Base-by-base conservation (phyloP, 2,329 filamentous ascomycete species). In the Xylaria sp. region DNA sequence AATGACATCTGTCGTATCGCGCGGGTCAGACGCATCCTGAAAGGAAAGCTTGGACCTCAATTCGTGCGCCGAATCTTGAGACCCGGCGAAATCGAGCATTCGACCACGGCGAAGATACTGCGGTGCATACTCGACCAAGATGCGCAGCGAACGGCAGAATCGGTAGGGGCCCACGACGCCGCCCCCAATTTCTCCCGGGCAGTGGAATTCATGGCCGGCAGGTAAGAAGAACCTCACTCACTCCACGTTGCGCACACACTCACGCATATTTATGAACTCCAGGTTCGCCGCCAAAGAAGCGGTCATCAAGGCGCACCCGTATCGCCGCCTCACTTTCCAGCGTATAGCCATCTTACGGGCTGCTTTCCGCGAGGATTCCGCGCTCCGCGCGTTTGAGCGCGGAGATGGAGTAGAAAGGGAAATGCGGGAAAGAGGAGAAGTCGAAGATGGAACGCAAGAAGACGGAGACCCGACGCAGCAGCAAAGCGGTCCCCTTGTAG, bases 201-300 rank as follows among this genome's bases (percentile, higher is more conserved):
- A 4, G 81, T 83, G 0, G 76, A 76, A 10, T 84, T 82, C 65
- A 75, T 86, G 71, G 84, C 84, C 10, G 83, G 84, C 55, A 80
- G 84, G 83, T 85, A 65, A 58, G 81, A 57, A 20, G 61, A 25
- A 1, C n/a, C n/a, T n/a, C n/a, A n/a, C 23, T 25, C 23, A 1
- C 23, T 25, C 23, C 23, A 25, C 23, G 23, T 63, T 52, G 37
- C 32, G 15, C 46, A 25, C 28, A 15, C 25, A 28, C 48, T 64
- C 20, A 2, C 23, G n/a, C n/a, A n/a, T n/a, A 44, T 39, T 37
- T 1, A 6, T 10, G 2, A 7, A 9, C 37, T 15, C 13, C 57
- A 88, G 89, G 62, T 92, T 90, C 77, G 91, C 92, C 1, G 91
- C 91, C 8, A 94, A 94, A 77, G 92, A 94, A 80, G 92, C 92